Base-by-base conservation (phyloP, 768 basidiomycete species). In the Termitomyces sp. region DNA sequence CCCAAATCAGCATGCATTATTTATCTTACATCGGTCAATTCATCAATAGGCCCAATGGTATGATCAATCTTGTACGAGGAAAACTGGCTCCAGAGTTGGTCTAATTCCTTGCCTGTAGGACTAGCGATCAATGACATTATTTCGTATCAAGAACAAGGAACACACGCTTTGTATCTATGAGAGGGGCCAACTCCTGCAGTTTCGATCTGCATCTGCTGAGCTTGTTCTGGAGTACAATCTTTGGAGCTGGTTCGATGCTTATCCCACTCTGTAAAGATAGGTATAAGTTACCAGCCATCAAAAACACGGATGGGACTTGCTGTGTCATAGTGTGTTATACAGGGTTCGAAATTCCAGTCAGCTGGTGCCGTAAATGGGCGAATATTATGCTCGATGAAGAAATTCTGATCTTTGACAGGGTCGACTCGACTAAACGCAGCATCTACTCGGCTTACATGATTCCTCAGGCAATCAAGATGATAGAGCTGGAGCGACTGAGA, bases 191-290 rank as follows among this genome's bases (percentile, higher is more conserved):
- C 62, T 93, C 91, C 52, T 74, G 66, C n/a, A 90, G 67, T 72
- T 89, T 91, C 34, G 69, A 74, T 55, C 82, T 79, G 56, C 81
- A 83, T 56, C 78, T 80, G 51, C 73, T 72, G 26, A 93, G 78
- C 61, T 86, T 89, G 68, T 94, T 94, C 73, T 94, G 92, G 22
- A 94, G 74, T 67, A 89, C 84, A 2, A 91, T 78, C 70, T 90
- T 93, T 0, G 92, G 86, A 8, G 80, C 82, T 22, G 82, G 73
- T 36, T 93, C 92, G 13, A 86, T 69, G 65, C 75, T 86, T 71
- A 92, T 81, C 6, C 78, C 82, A 40, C 73, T 76, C 88, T 89
- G 60, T 43, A 7, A n/a, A 34, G n/a, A 13, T 40, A 1, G 14
- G 36, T 42, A 59, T 52, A 27, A 48, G 34, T 43, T 42, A 43